Evolutionary conservation across 257 asterid genomes (phyloP).

Genomic region (Thymus mandschuricus): DNA sequence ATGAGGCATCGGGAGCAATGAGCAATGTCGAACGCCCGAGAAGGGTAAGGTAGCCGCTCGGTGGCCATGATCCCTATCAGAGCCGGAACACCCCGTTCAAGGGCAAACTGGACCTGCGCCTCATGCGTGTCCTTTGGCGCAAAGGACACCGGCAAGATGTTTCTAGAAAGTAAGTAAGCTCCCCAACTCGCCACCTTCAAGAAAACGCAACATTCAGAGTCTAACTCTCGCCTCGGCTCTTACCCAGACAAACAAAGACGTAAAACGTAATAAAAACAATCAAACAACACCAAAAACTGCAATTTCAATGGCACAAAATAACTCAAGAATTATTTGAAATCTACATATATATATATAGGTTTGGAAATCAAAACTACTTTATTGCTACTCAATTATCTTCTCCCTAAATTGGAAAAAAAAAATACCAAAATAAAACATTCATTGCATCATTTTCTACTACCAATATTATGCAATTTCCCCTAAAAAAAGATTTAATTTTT

Average conservation of each 20-base stretch:
- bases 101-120: conserved; percentile 94
- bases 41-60: conserved; percentile 78
- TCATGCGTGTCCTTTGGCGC: conserved; percentile 94
- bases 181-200: conserved; percentile 98
- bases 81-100: conserved; percentile 95
- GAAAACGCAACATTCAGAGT: neutral
- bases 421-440: neutral
- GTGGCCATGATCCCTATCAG: conserved; percentile 80
- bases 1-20: conserved; percentile 97
- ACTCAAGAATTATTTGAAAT: neutral
- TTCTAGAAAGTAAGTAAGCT: conserved; percentile 77
- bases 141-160: conserved; percentile 78
- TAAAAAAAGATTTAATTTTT: conserved; percentile 8
- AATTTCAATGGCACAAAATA: conserved; percentile 4
- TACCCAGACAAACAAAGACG: neutral
- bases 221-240: neutral
- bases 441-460: neutral
- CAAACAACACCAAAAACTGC: neutral
- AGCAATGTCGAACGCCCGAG: conserved; percentile 92
- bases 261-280: neutral
- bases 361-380: conserved; percentile 20
- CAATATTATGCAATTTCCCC: neutral
- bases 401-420: conserved; percentile 13
- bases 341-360: conserved; percentile 2
- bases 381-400: conserved; percentile 25